Conservation (phyloP, 2,329 filamentous ascomycete genomes). For the Orbilia oligospora region DNA sequence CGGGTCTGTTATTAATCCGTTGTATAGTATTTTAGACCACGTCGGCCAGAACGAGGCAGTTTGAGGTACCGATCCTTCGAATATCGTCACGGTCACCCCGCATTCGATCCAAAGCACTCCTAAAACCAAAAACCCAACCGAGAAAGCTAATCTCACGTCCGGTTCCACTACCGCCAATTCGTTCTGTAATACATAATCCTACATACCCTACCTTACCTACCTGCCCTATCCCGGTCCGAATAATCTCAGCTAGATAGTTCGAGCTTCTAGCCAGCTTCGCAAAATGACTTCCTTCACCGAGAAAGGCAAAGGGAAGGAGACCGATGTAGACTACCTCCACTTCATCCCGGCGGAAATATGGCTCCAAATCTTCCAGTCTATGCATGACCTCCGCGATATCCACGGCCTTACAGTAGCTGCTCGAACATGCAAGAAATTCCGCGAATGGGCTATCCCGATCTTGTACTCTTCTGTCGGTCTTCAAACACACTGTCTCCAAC, state of each 20-base stretch:
- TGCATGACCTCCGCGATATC: constrained; percentile 57
- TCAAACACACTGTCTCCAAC: constrained; percentile 57
- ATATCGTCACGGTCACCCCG: neutral
- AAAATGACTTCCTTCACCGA: constrained; percentile 39
- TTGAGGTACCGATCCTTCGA: neutral
- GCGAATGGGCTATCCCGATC: constrained; percentile 51
- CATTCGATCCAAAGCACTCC: neutral
- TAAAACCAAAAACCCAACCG: neutral
- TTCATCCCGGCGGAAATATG: constrained; percentile 59
- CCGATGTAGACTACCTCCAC: constrained; percentile 53
- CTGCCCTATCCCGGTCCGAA: neutral
- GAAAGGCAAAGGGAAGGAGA: constrained; percentile 40
- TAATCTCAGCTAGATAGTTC: neutral
- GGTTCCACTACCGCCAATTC: constrained; percentile 2
- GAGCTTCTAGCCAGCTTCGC: constrained; percentile 1
- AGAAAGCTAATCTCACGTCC: constrained; percentile 2
- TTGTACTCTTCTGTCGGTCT: constrained; percentile 58
- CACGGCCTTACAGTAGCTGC: constrained; percentile 54
- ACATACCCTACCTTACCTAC: neutral
- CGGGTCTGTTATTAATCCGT: neutral
- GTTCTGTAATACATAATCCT: neutral
- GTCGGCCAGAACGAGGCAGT: constrained; percentile 6
- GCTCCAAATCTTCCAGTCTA: constrained; percentile 58
- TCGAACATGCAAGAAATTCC: constrained; percentile 51
- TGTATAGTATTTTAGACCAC: neutral